Base-by-base conservation (phyloP, 768 basidiomycete species). In the Pisolithus microcarpus region DNA sequence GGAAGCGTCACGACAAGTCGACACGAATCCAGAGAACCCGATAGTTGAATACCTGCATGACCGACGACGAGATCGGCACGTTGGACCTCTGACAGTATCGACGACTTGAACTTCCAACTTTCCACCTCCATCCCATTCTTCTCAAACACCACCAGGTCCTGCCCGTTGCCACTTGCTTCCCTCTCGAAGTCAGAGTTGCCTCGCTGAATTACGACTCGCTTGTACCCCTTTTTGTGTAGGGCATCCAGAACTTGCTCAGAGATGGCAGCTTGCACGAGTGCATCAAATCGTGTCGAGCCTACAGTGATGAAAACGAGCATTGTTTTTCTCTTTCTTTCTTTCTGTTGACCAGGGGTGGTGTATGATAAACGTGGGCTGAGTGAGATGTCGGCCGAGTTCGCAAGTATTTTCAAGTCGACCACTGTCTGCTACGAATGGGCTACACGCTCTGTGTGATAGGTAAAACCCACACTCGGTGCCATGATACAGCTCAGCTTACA, bases 371-470 rank as follows among this genome's bases (percentile, higher is more conserved):
- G 21, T 23, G 34, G 34, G 34, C 34, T 5, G 30, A 30, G 34
- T 34, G 34, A 34, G 34, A 13, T 15, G 13, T 34, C 11, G 13
- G 34, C 30, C 30, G 30, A 31, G 13, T 46, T 21, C 38, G 10
- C 37, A 42, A 11, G 28, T 21, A 28, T 26, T 40, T 15, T 39
- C 43, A 10, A 46, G 19, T 13, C 21, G 34, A n/a, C 7, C 36
- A 51, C 26, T 26, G 26, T 40, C 40, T 8, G 57, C 53, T 49
- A 26, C 26, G 7, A 26, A 94, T 94, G 92, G 92, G 91, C 18
- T 95, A 96, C 69, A 93, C 90, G 47, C 80, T 95, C 49, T 92
- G 91, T 62, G 82, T 94, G 26, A 70, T 96, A 73, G 92, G 92
- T 75, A 60, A 46, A 53, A 47, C 54, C 50, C 56, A 50, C 18